Conservation (phyloP, 1,284 basidiomycete species). For the Testicularia cyperi region DNA sequence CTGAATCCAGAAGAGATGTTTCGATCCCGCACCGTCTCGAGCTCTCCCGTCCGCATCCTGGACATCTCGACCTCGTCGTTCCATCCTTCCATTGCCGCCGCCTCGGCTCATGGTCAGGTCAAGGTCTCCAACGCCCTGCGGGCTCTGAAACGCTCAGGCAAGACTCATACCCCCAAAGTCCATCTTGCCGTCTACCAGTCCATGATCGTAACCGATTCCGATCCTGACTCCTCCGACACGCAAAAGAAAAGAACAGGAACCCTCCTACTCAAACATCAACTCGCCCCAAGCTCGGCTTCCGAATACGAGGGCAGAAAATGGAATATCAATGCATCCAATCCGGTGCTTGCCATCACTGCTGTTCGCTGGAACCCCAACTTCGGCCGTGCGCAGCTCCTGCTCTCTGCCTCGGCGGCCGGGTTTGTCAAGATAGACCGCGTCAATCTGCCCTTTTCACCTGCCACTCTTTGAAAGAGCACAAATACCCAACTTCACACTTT, state of each 20-base stretch:
- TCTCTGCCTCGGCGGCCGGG: constrained; percentile 8
- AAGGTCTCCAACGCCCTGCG: constrained; percentile 18
- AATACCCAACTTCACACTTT: no score
- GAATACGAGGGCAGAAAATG: constrained; percentile 6
- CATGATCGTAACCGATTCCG: no score
- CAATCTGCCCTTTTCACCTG: constrained; percentile 9
- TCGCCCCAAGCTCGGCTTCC: constrained; percentile 5
- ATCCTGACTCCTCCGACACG: constrained; percentile 3
- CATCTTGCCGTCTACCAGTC: constrained; percentile 17
- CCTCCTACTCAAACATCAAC: constrained; percentile 3
- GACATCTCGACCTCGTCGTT: neutral
- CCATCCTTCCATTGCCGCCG: constrained; percentile 26
- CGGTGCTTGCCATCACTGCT: constrained; percentile 11
- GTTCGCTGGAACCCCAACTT: constrained; percentile 26
- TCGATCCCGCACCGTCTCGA: constrained; percentile 6
- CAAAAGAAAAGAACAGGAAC: no score
- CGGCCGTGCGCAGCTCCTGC: constrained; percentile 5
- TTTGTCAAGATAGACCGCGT: constrained; percentile 23
- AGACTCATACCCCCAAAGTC: neutral
- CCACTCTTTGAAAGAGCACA: no score
- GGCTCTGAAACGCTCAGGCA: constrained; percentile 1
- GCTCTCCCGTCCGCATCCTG: constrained; percentile 3
- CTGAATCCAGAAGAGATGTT: constrained; percentile 16
- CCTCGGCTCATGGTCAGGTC: constrained; percentile 17
- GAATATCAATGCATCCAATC: constrained; percentile 12